Conservation (phyloP, 805 yeast species). For the Isabelozyma pseudorhagii region DNA sequence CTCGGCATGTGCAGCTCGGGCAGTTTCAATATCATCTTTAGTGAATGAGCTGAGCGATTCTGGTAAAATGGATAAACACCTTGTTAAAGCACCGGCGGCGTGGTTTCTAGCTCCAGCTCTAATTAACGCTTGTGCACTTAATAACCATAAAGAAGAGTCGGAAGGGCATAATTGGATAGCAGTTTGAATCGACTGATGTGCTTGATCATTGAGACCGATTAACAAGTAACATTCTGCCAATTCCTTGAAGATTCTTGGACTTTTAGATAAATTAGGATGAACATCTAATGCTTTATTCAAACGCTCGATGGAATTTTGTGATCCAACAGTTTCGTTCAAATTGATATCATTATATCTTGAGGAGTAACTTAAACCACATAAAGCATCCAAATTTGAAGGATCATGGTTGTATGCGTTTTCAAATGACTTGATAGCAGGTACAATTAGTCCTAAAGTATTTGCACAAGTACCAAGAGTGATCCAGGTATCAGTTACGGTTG, state of each 20-base stretch:
- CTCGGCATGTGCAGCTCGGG: constrained; percentile 52
- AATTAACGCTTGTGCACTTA: constrained; percentile 48
- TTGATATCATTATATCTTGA: constrained; percentile 37
- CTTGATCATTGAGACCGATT: constrained; percentile 47
- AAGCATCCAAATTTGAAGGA: constrained; percentile 36
- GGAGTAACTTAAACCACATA: constrained; percentile 42
- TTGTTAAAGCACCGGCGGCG: constrained; percentile 47
- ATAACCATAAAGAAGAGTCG: constrained; percentile 47
- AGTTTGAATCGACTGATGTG: constrained; percentile 46
- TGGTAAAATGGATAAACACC: constrained; percentile 42
- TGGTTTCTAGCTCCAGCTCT: constrained; percentile 41
- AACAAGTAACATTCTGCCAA: constrained; percentile 50
- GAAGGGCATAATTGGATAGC: constrained; percentile 35
- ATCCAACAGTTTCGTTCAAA: constrained; percentile 36
- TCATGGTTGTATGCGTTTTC: constrained; percentile 42
- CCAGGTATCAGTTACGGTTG: constrained; percentile 43
- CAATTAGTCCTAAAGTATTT: constrained; percentile 32
- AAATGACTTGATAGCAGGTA: constrained; percentile 41
- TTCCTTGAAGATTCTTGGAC: constrained; percentile 44
- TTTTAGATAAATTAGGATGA: constrained; percentile 36
- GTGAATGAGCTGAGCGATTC: constrained; percentile 22
- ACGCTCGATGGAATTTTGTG: constrained; percentile 37
- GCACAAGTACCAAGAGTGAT: constrained; percentile 47
- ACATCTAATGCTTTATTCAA: constrained; percentile 36
- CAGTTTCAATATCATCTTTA: constrained; percentile 40